These are phyloP conservation scores for Hypsizygus marmoreus DNA, from an alignment of 768 basidiomycete species.

Conservation along the genomic window DNA sequence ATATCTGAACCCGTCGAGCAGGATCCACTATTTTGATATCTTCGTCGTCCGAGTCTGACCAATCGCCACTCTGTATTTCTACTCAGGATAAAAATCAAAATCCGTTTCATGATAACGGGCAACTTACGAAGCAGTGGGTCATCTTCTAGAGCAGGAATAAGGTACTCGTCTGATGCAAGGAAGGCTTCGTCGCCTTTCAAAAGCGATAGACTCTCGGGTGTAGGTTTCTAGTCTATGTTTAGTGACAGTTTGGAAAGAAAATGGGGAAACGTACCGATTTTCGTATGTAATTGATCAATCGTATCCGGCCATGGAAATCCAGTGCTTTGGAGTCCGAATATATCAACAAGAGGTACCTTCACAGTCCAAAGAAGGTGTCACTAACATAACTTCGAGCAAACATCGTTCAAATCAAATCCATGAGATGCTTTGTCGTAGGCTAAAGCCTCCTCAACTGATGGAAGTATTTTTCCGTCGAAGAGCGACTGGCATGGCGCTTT, in stretches of 20 bases:
- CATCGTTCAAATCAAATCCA: slow-evolving; percentile 60
- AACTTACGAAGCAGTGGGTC: slow-evolving; percentile 87
- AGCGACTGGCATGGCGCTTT: slow-evolving; percentile 65
- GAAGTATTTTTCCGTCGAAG: slow-evolving; percentile 68
- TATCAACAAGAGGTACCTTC: slow-evolving; percentile 3
- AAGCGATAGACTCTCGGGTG: slow-evolving; percentile 42
- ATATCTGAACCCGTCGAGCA: slow-evolving; percentile 47
- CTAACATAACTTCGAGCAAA: slow-evolving; percentile 59
- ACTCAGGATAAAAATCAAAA: slow-evolving; percentile 8
- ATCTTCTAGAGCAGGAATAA: slow-evolving; percentile 80
- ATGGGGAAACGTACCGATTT: slow-evolving; percentile 51
- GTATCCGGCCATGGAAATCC: slow-evolving; percentile 78
- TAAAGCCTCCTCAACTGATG: slow-evolving; percentile 60
- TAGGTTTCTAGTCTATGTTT: slow-evolving; percentile 48
- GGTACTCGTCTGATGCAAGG: slow-evolving; percentile 75
- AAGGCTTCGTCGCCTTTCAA: slow-evolving; percentile 63
- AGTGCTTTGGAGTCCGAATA: slow-evolving; percentile 46
- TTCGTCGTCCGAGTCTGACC: slow-evolving; percentile 79
- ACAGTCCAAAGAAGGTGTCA: slow-evolving; percentile 2
- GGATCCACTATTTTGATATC: slow-evolving; percentile 34
- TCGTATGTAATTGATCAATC: slow-evolving; percentile 86
- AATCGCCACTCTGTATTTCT: slow-evolving; percentile 71
- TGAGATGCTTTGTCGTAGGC: slow-evolving; percentile 60
- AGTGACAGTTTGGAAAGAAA: slow-evolving; percentile 4
- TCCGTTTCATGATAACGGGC: not conserved